Evolutionary conservation across 805 yeast genomes (phyloP), one percentile per base, ranked within the genome.

Genomic region (Grigorovia yakushimaensis): DNA sequence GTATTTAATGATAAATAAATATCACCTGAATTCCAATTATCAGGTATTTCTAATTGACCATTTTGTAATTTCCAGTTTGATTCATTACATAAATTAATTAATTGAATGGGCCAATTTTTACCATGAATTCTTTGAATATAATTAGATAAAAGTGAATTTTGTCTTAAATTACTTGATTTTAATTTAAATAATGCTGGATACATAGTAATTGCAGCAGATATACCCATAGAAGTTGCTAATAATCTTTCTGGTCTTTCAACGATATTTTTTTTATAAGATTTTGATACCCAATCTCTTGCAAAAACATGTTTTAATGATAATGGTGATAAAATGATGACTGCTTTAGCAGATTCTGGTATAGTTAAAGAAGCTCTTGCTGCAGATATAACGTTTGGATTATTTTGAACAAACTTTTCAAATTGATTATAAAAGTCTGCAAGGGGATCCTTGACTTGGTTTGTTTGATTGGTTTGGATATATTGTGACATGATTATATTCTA

Each of bases 191-290:
- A 69, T 39, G 77, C 77, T 0, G 89, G 88, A 51, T 71, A 76
- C 77, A 79, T 74, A 2, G 88, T 73, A 20, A 81, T 59, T 0
- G 94, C 91, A 2, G 88, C 81, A 0, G 88, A 76, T 21, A 86
- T 74, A 1, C 95, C 95, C 49, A 86, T 68, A n/a, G 87, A 79
- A 8, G 81, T 71, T 0, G 95, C 93, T 47, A 82, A 70, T 42
- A 86, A 65, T 27, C 95, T 69, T 62, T 86, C 89, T 1, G 95
- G 95, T 41, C 91, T 68, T 64, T 86, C 95, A 22, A 86, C 91
- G 35, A 86, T 81, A 0, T 88, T 77, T 17, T 82, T 68, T 40
- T 75, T 62, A 55, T 82, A 82, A 1, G 78, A 63, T 58, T 81
- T 84, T 7, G 85, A 68, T 2, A 81, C 88, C 95, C 95, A 86